Evolutionary conservation across 2,329 filamentous ascomycete species (phyloP), one percentile per base, ranked within the genome.

Genomic region (Aspergillus tanneri): DNA sequence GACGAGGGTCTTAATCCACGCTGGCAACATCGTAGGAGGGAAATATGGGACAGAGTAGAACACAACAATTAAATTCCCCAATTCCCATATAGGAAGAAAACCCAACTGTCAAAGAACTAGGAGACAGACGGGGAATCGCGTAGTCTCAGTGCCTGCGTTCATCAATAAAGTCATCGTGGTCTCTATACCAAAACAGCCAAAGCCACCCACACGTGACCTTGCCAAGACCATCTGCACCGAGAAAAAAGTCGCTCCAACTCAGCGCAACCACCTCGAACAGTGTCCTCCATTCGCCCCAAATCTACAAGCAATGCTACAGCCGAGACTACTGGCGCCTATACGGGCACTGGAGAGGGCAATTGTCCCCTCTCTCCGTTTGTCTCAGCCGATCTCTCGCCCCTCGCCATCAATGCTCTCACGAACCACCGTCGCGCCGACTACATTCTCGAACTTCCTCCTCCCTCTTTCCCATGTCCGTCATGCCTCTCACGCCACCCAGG

Each of bases 401-500:
- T 56, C 56, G 36, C 65, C 58, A 56, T 62, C 59, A 23, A 43
- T 68, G 55, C 43, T 65, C 52, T 50, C 57, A 57, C 60, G 58
- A 46, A 49, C 62, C 41, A 55, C 63, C 59, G 57, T 61, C 57
- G 50, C 52, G 43, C 32, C 59, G 51, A 55, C 57, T 32, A 49
- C 58, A 39, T 47, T 63, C 57, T 56, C 59, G 49, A 60, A 57
- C 53, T 63, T 68, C 36, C 55, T 64, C 52, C 59, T 65, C 49
- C 66, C 64, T 36, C 68, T 77, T 59, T 72, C 70, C 34, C 75
- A 77, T 60, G 68, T 79, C 54, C 75, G 84, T 66, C 72, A 84
- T 65, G 83, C 84, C 55, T 80, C 82, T 12, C 83, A 86, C 74
- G 79, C 82, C 59, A 72, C 81, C 21, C 81, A 86, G 73, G 82